These are phyloP conservation scores for Termitomyces sp. DNA, from an alignment of 768 basidiomycete species.

Conservation along the genomic window DNA sequence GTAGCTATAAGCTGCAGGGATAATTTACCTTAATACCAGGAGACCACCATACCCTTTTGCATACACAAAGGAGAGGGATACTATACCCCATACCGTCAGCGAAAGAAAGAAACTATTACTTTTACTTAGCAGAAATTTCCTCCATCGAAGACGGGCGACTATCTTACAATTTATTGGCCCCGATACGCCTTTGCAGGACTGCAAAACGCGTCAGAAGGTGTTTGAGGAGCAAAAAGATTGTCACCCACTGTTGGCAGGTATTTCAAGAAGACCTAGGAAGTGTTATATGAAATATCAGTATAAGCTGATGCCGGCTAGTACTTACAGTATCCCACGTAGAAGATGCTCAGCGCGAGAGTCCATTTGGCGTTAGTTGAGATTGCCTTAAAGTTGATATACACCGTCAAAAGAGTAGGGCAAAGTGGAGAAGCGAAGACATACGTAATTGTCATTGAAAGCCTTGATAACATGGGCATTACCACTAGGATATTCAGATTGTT, in stretches of 20 bases:
- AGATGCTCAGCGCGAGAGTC: constrained; percentile 54
- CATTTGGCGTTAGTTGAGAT: constrained; percentile 51
- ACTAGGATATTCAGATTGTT: constrained; percentile 20
- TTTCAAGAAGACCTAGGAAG: constrained; percentile 43
- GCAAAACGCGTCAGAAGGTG: not conserved
- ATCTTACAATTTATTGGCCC: constrained; percentile 52
- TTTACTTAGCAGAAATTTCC: not conserved
- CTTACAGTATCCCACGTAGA: constrained; percentile 58
- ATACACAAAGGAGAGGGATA: constrained; percentile 50
- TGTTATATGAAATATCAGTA: not conserved
- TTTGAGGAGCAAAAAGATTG: not conserved
- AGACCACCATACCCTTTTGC: constrained; percentile 50
- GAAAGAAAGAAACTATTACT: constrained; percentile 49
- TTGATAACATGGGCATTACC: constrained; percentile 53
- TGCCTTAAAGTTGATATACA: constrained; percentile 26
- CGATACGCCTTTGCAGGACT: constrained; percentile 56
- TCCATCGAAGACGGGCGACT: not conserved
- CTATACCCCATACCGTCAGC: constrained; percentile 48
- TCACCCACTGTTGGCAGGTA: constrained; percentile 49
- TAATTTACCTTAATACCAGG: constrained; percentile 40
- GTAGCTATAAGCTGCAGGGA: not conserved
- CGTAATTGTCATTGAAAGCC: constrained; percentile 51
- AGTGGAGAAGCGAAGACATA: constrained; percentile 18
- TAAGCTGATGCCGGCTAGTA: not conserved
- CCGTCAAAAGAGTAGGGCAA: not conserved